phyloP scores from a whole-genome alignment of 345 rosid genomes.

The Turnera subulata region DNA sequence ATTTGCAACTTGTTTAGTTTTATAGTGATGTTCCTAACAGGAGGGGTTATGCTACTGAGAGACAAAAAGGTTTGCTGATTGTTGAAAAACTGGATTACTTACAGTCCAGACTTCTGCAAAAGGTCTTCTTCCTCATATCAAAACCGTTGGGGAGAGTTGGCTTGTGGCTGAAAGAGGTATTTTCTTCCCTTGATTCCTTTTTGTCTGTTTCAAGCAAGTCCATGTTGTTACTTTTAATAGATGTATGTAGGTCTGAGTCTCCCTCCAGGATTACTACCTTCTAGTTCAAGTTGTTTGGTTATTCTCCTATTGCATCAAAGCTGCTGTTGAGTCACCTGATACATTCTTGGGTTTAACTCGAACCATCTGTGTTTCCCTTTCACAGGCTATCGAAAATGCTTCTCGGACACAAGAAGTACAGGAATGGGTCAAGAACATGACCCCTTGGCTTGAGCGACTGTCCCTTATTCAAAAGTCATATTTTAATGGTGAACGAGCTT shows the following conservation, averaged over 20 bases:
- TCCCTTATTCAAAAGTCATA: conserved; percentile 54
- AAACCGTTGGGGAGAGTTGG: conserved; percentile 76
- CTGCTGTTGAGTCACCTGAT: neutral
- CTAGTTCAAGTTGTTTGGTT: neutral
- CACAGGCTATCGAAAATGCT: conserved; percentile 50
- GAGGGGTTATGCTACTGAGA: conserved; percentile 93
- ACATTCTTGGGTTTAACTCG: conserved; percentile 3
- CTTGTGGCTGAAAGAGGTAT: conserved; percentile 66
- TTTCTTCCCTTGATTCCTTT: conserved; percentile 11
- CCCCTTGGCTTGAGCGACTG: conserved; percentile 58
- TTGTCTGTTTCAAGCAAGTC: neutral
- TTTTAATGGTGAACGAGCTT: conserved; percentile 34
- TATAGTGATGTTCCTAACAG: conserved; percentile 35
- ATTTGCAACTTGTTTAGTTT: neutral
- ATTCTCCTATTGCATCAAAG: neutral
- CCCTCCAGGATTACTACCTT: no score
- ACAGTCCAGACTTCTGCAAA: conserved; percentile 73
- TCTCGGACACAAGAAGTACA: conserved; percentile 45
- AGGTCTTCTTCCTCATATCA: conserved; percentile 55
- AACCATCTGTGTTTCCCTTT: conserved; percentile 19
- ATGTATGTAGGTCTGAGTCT: no score
- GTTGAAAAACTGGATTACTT: conserved; percentile 89
- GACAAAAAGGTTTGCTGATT: conserved; percentile 76
- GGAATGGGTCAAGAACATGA: conserved; percentile 47
- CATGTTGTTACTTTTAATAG: neutral